phyloP scores from a whole-genome alignment of 805 yeast genomes.

The Candida xiaguanensis region DNA sequence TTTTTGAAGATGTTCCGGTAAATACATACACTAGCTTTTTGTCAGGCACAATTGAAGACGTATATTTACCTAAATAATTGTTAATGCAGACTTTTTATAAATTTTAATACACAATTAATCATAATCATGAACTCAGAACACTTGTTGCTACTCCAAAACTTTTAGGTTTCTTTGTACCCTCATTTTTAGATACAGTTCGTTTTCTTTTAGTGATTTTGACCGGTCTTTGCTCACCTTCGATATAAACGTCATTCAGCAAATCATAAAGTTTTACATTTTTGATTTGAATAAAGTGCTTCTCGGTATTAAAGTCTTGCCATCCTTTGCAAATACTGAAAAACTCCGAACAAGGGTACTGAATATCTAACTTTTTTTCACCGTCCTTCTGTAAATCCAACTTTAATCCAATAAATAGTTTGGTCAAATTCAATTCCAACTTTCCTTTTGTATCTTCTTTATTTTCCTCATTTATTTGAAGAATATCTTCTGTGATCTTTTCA shows the following conservation, averaged over 20 bases:
- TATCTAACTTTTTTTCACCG: constrained; percentile 57
- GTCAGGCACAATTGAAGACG: constrained; percentile 7
- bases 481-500: constrained; percentile 36
- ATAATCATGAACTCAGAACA: constrained; percentile 1
- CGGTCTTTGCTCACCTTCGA: constrained; percentile 65
- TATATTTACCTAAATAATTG: too few relatives aligned
- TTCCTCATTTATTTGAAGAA: constrained; percentile 9
- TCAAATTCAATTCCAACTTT: constrained; percentile 46
- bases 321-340: constrained; percentile 77
- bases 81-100: too few relatives aligned
- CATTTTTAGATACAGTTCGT: constrained; percentile 14
- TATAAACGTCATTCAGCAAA: constrained; percentile 78
- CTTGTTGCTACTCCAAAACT: constrained; percentile 1
- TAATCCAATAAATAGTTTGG: constrained; percentile 80
- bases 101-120: background rate
- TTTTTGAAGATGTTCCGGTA: background rate
- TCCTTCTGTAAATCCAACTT: constrained; percentile 42
- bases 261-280: constrained; percentile 65
- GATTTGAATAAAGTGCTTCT: constrained; percentile 59
- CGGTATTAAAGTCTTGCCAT: constrained; percentile 65
- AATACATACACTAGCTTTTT: background rate
- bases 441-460: constrained; percentile 7
- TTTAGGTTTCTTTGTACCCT: constrained; percentile 36
- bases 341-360: constrained; percentile 87
- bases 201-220: constrained; percentile 31